Percentiles rank a stretch among this genome's conserved stretches.
These are phyloP conservation scores for Hymenoscyphus repandus DNA, from an alignment of 2,329 filamentous ascomycete genomes.

Conservation along the genomic window DNA sequence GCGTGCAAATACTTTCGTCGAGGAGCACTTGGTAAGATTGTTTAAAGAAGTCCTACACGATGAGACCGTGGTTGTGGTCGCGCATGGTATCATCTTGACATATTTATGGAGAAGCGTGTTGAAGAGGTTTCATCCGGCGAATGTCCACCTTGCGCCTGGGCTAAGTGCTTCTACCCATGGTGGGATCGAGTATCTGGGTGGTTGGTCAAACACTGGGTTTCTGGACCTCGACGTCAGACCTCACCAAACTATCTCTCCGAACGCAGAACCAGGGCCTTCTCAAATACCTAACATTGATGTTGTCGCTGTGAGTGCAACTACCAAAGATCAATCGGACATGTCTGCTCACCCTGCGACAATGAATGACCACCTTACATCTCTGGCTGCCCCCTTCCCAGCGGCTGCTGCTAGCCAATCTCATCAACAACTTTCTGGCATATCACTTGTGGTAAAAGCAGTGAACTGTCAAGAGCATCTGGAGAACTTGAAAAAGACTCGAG, in stretches of 20 bases:
- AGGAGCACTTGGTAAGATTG: conserved; percentile 55
- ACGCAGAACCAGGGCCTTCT: not conserved
- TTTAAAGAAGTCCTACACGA: conserved; percentile 30
- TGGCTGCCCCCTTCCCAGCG: not conserved
- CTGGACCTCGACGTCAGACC: conserved; percentile 26
- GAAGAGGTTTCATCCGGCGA: conserved; percentile 40
- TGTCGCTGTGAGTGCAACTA: not conserved
- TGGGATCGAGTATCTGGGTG: conserved; percentile 48
- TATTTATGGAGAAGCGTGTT: conserved; percentile 61
- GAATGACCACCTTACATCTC: not conserved
- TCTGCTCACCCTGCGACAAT: not conserved
- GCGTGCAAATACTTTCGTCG: conserved; percentile 62
- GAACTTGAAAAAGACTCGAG: conserved; percentile 71
- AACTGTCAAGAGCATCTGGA: conserved; percentile 69
- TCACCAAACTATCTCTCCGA: not conserved
- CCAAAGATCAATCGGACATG: not conserved
- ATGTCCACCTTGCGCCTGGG: conserved; percentile 35
- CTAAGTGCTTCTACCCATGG: conserved; percentile 34
- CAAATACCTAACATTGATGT: not conserved
- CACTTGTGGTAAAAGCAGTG: conserved; percentile 50
- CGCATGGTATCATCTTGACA: conserved; percentile 77
- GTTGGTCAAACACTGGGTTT: conserved; percentile 64
- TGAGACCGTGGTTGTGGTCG: conserved; percentile 59
- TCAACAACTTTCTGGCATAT: conserved; percentile 34
- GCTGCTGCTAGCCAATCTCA: not conserved